A percentile compares a stretch with the other conserved stretches of the same genome.
Conservation (phyloP, 129 eudicot genomes). For the Dittrichia graveolens region DNA sequence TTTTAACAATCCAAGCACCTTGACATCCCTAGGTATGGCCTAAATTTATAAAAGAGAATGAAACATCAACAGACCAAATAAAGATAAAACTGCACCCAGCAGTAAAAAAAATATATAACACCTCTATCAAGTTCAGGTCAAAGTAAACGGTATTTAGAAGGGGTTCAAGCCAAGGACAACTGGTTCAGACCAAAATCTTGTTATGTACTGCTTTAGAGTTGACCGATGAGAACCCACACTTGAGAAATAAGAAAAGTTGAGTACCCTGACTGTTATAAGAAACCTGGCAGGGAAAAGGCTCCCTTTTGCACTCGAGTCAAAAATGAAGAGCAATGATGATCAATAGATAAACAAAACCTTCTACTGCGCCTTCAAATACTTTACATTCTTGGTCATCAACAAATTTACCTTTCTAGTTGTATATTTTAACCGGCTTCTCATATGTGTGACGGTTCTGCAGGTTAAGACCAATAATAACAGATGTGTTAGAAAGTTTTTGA, state of each 20-base stretch:
- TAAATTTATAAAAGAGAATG: background rate
- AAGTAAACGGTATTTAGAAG: background rate
- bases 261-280: background rate
- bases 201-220: conserved; percentile 31
- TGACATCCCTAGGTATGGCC: too few species aligned
- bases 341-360: conserved; percentile 31
- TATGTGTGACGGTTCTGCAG: conserved; percentile 94
- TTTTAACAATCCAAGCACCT: too few species aligned
- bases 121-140: conserved; percentile 4
- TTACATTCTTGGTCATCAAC: conserved; percentile 16
- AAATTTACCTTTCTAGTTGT: conserved; percentile 50
- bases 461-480: background rate
- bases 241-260: background rate
- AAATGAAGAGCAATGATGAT: too few species aligned
- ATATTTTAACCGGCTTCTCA: conserved; percentile 96
- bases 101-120: conserved; percentile 9
- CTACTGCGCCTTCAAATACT: conserved; percentile 27
- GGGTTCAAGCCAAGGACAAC: background rate
- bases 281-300: background rate
- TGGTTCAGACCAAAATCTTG: conserved; percentile 22
- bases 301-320: conserved; percentile 27
- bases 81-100: conserved; percentile 17
- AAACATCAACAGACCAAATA: background rate
- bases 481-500: background rate
- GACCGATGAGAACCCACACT: background rate